Conservation (phyloP, 768 basidiomycete genomes). For the Suillus occidentalis region DNA sequence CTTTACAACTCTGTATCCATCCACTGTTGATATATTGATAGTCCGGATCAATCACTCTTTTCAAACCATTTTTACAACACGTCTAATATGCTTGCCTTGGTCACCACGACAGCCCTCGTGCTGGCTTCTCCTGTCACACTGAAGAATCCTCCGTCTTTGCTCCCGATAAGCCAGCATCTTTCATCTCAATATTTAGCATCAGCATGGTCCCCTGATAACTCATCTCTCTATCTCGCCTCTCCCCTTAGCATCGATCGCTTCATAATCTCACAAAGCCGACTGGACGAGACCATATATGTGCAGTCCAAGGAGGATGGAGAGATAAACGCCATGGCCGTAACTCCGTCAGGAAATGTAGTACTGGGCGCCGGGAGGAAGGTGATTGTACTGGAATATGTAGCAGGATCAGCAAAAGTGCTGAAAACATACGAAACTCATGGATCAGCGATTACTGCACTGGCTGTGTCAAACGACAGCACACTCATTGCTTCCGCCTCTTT, state of each 20-base stretch:
- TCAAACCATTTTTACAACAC: background rate
- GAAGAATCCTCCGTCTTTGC: constrained; percentile 42
- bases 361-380: constrained; percentile 48
- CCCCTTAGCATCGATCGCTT: constrained; percentile 51
- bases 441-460: constrained; percentile 47
- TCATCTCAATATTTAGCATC: constrained; percentile 31
- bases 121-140: constrained; percentile 44
- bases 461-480: constrained; percentile 57
- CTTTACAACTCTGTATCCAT: background rate
- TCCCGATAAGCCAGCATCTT: constrained; percentile 32
- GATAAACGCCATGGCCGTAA: constrained; percentile 32
- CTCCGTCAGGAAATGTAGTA: constrained; percentile 43
- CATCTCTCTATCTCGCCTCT: constrained; percentile 53
- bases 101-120: constrained; percentile 44
- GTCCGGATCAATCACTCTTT: background rate
- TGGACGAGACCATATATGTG: constrained; percentile 43
- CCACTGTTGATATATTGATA: background rate
- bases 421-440: constrained; percentile 57
- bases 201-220: constrained; percentile 60
- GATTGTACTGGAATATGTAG: constrained; percentile 49
- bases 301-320: constrained; percentile 23
- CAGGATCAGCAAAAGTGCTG: constrained; percentile 37
- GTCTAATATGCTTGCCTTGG: constrained; percentile 48
- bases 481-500: constrained; percentile 58
- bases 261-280: constrained; percentile 43